Conservation (phyloP, 2,329 filamentous ascomycete genomes). For the Fusarium sp. region DNA sequence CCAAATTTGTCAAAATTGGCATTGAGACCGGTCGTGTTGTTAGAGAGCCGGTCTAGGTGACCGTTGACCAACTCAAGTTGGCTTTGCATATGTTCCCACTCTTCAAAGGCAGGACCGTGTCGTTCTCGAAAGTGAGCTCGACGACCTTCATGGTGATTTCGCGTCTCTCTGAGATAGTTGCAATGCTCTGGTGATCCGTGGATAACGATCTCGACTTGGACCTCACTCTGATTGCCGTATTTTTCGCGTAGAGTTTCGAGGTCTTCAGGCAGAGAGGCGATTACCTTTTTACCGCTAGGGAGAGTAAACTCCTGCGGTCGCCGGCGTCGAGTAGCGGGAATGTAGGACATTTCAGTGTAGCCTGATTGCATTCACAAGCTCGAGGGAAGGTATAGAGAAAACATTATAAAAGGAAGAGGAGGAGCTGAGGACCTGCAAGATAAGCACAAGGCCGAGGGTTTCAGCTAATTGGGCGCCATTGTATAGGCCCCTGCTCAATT, state of each 20-base stretch:
- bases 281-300: constrained; percentile 69
- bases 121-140: constrained; percentile 63
- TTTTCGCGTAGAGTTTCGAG: constrained; percentile 62
- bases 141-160: constrained; percentile 66
- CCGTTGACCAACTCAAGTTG: constrained; percentile 67
- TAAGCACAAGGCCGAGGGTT: constrained; percentile 30
- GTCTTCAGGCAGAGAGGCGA: constrained; percentile 72
- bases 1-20: constrained; percentile 76
- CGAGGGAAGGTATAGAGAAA: neutral
- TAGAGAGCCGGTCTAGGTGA: constrained; percentile 69
- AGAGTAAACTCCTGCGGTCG: constrained; percentile 68
- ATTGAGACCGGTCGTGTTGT: constrained; percentile 69
- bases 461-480: constrained; percentile 34
- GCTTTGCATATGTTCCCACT: constrained; percentile 69
- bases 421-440: constrained; percentile 33
- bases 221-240: constrained; percentile 53
- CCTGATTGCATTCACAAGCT: constrained; percentile 8
- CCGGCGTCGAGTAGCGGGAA: constrained; percentile 49
- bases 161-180: constrained; percentile 64
- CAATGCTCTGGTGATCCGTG: constrained; percentile 67
- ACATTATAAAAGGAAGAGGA: constrained; percentile 19
- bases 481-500: constrained; percentile 39
- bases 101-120: constrained; percentile 67
- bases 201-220: constrained; percentile 70
- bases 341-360: constrained; percentile 41